Evolutionary conservation across 441 rosid genomes (phyloP).

Genomic region (Dalechampia spathulata): DNA sequence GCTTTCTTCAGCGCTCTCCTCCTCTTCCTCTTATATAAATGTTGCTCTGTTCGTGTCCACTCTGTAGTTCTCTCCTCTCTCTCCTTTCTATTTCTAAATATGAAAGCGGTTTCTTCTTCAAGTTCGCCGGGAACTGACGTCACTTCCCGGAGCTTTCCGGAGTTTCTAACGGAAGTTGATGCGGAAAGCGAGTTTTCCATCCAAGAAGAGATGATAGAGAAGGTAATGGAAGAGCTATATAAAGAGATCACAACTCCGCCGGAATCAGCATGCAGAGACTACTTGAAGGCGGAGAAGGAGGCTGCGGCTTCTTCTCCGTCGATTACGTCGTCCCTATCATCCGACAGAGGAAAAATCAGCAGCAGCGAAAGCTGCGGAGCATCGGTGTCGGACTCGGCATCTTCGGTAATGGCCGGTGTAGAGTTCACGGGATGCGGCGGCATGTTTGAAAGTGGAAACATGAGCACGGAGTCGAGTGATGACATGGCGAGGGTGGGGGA

Average conservation of each 20-base stretch:
- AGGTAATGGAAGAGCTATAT: conserved; percentile 38
- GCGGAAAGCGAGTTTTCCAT: conserved; percentile 19
- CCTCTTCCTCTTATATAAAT: background rate
- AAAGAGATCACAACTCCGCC: conserved; percentile 26
- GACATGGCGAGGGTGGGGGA: conserved; percentile 1
- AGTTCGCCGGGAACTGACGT: conserved; percentile 3
- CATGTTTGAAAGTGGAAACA: background rate
- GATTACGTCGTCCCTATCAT: background rate
- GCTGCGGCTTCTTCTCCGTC: background rate
- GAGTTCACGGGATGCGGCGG: conserved; percentile 16
- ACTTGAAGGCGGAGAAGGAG: background rate
- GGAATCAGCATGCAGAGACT: background rate
- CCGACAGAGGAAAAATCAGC: conserved; percentile 8
- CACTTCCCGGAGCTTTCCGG: conserved; percentile 3
- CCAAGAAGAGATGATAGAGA: conserved; percentile 33
- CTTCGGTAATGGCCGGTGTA: conserved; percentile 35
- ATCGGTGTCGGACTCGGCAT: conserved; percentile 22
- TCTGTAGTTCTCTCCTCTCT: background rate
- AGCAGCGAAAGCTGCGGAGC: conserved; percentile 34
- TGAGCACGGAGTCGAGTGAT: background rate
- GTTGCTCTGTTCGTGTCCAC: conserved; percentile 3
- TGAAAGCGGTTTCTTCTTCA: conserved; percentile 10
- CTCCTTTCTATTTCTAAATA: background rate
- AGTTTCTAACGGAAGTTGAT: conserved; percentile 21
- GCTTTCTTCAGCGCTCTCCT: background rate